Evolutionary conservation across 2,329 filamentous ascomycete species (phyloP).

Genomic region (Paraphaeosphaeria minitans): DNA sequence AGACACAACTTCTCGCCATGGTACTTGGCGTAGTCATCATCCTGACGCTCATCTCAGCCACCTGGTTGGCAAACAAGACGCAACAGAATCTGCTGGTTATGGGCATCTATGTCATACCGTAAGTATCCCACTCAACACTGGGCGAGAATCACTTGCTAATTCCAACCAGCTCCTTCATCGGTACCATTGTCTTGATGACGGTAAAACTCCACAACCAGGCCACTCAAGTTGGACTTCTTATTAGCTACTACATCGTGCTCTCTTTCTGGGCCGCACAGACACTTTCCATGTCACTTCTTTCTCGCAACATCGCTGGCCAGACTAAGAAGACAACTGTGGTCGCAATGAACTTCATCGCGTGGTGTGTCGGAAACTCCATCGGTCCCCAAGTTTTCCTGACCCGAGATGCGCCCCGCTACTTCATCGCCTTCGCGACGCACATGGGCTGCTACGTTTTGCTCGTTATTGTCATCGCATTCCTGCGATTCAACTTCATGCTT

Average conservation of each 20-base stretch:
- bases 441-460: slow-evolving; percentile 70
- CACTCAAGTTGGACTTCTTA: slow-evolving; percentile 69
- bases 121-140: slow-evolving; percentile 37
- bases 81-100: slow-evolving; percentile 72
- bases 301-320: slow-evolving; percentile 72
- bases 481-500: slow-evolving; percentile 62
- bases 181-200: slow-evolving; percentile 73
- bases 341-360: slow-evolving; percentile 72
- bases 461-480: slow-evolving; percentile 61
- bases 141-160: slow-evolving; percentile 10
- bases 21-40: slow-evolving; percentile 77
- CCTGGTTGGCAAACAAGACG: slow-evolving; percentile 70
- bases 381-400: slow-evolving; percentile 53
- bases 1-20: slow-evolving; percentile 77
- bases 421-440: slow-evolving; percentile 71
- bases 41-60: slow-evolving; percentile 67
- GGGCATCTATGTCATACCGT: slow-evolving; percentile 69
- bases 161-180: slow-evolving; percentile 66
- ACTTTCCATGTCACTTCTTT: slow-evolving; percentile 69
- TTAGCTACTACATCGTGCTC: slow-evolving; percentile 76
- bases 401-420: slow-evolving; percentile 67
- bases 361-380: slow-evolving; percentile 71
- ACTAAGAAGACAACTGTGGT: slow-evolving; percentile 74
- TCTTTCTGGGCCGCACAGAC: slow-evolving; percentile 79
- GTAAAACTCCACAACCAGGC: slow-evolving; percentile 62